Base-by-base conservation (phyloP, 768 basidiomycete species). In the Mrakia frigida region DNA sequence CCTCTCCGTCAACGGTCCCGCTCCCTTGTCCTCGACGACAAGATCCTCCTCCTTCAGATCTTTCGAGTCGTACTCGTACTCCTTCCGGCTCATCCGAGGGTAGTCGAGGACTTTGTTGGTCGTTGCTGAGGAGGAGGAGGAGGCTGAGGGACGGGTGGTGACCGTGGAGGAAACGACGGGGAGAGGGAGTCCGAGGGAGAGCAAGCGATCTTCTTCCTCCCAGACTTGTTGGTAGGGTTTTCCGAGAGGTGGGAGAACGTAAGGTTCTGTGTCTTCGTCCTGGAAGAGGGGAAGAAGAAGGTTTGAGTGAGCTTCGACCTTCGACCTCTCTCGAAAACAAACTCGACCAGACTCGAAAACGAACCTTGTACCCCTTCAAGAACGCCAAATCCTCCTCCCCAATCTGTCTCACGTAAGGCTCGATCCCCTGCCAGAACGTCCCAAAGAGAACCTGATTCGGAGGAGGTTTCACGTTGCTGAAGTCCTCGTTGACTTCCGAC, bases 381-480 rank as follows among this genome's bases (percentile, higher is more conserved):
- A 94, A 95, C 3, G 96, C 96, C 39, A 98, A 85, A 81, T 99
- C 97, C 83, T 98, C 97, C 84, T 98, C 97, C 78, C 91, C 91
- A 61, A 98, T 89, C 33, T 89, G 88, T 70, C 94, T 90, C 81
- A 95, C 86, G 86, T 92, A 99, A 16, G 92, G 91, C 81, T 98
- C 96, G 65, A 96, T 88, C 80, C 89, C 91, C 35, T 90, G 86
- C 83, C 94, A 94, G 82, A 97, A 98, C 0, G 93, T 93, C 21
- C 81, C 76, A 65, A 84, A 84, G 21, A 82, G 81, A 50, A 85
- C 83, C 78, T 85, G 85, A n/a, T 78, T 82, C 41, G 87, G 79
- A 0, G 93, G 92, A 70, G 86, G 88, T 83, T 93, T 96, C 35
- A 87, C 84, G 82, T 91, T 91, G 81, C 90, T 93, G 81, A 94